Percentiles rank a stretch among this genome's conserved stretches.
These are phyloP conservation scores for Globisporangium alternatum DNA, from an alignment of 352 stramenopile genomes.

Conservation along the genomic window DNA sequence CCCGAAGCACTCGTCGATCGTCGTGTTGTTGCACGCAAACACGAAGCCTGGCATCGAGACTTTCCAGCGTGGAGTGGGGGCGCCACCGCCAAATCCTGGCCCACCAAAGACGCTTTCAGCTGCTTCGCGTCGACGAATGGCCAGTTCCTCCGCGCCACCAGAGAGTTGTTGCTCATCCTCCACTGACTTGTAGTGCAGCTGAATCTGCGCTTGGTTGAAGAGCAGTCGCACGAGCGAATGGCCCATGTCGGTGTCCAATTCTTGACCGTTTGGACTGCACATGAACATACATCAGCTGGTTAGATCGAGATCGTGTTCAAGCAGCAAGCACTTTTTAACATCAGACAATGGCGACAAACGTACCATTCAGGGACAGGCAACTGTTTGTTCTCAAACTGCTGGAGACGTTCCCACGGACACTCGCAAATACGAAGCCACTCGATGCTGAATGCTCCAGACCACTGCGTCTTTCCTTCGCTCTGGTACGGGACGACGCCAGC, in stretches of 20 bases:
- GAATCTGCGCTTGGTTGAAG: constrained; percentile 81
- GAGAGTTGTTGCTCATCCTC: constrained; percentile 77
- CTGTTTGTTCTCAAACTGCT: constrained; percentile 70
- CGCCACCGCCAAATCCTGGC: constrained; percentile 29
- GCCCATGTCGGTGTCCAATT: constrained; percentile 62
- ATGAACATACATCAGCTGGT: background rate
- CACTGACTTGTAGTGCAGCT: constrained; percentile 78
- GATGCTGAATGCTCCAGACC: constrained; percentile 63
- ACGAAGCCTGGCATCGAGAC: constrained; percentile 68
- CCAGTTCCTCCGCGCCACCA: constrained; percentile 73
- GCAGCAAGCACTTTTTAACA: background rate
- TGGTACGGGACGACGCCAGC: constrained; percentile 56
- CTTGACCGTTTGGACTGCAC: constrained; percentile 60
- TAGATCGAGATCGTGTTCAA: constrained; percentile 12
- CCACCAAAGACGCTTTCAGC: constrained; percentile 64
- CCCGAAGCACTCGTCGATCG: constrained; percentile 87
- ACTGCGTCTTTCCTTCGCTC: constrained; percentile 40
- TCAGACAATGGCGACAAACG: constrained; percentile 9
- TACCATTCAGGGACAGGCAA: constrained; percentile 59
- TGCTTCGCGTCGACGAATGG: constrained; percentile 61
- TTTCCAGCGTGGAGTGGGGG: constrained; percentile 36
- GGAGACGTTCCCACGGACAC: constrained; percentile 79
- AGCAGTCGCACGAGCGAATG: constrained; percentile 73
- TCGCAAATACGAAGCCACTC: constrained; percentile 88
- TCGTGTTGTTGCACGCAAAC: constrained; percentile 72